Percentiles rank a stretch among this genome's conserved stretches.
These are phyloP conservation scores for Gossypium rotundifolium DNA, from an alignment of 345 rosid species.

Conservation along the genomic window DNA sequence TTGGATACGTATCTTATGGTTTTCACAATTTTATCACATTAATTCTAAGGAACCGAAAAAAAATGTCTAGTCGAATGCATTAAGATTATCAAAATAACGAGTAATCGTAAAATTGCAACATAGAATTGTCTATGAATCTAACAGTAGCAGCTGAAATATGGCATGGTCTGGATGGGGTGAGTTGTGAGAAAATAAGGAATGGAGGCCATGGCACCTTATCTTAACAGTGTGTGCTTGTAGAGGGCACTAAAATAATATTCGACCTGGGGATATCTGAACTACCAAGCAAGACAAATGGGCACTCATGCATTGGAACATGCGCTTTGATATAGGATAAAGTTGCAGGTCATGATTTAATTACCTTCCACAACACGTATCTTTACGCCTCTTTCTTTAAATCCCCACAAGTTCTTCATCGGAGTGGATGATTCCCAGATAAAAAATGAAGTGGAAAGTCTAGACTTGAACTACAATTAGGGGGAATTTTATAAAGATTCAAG, in stretches of 20 bases:
- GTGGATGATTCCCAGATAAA: too few relatives aligned
- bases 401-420: neutral
- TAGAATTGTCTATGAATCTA: neutral
- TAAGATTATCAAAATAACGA: neutral
- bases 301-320: slow-evolving; percentile 1
- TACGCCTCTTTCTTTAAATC: neutral
- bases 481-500: neutral
- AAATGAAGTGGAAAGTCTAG: too few relatives aligned
- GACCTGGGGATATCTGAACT: slow-evolving; percentile 13
- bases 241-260: slow-evolving; percentile 5
- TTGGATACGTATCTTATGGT: neutral
- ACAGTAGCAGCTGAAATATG: neutral
- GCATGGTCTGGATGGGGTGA: neutral
- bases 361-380: neutral
- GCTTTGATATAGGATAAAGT: neutral
- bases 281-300: slow-evolving; percentile 13
- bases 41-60: neutral
- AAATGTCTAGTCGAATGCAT: neutral
- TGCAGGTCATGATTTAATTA: neutral
- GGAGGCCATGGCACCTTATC: neutral
- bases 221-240: neutral
- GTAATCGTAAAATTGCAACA: neutral
- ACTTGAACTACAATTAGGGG: neutral
- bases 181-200: too few relatives aligned
- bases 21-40: neutral